These are phyloP conservation scores for Sophora flavescens DNA, from an alignment of 306 rosid species.

Conservation along the genomic window DNA sequence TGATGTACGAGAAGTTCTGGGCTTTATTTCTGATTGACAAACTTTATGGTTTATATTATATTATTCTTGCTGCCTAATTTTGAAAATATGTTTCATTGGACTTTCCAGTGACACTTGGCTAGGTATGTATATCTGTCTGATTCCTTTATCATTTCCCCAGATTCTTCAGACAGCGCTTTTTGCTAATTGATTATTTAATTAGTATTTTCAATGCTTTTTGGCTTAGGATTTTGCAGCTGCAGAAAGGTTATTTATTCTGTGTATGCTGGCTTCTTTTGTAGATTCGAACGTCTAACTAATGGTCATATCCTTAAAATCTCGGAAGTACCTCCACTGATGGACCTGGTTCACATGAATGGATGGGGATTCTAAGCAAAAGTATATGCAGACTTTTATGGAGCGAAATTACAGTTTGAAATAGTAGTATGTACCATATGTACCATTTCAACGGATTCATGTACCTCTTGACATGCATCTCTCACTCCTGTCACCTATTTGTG, in stretches of 20 bases:
- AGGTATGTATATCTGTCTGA: constrained; percentile 1
- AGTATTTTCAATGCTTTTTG: background rate
- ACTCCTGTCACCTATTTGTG: constrained; percentile 45
- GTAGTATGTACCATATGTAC: constrained; percentile 46
- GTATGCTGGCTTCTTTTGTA: constrained; percentile 61
- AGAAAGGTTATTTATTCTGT: constrained; percentile 14
- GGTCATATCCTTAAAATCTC: constrained; percentile 47
- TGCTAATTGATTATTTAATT: background rate
- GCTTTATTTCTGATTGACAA: constrained; percentile 16
- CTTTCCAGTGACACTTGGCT: constrained; percentile 17
- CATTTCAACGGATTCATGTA: constrained; percentile 41
- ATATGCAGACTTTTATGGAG: constrained; percentile 44
- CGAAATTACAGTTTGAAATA: constrained; percentile 43
- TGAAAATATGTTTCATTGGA: constrained; percentile 36
- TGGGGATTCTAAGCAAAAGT: constrained; percentile 47
- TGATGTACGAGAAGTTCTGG: constrained; percentile 14
- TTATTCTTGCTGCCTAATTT: constrained; percentile 35
- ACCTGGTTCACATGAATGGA: constrained; percentile 46
- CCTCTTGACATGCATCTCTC: constrained; percentile 33
- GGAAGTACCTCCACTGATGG: constrained; percentile 50
- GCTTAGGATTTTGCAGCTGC: background rate
- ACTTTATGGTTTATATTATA: background rate
- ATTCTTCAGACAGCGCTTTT: background rate
- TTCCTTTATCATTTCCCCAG: background rate
- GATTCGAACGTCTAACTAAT: constrained; percentile 63